These are phyloP conservation scores for Phytopythium sindhum DNA, from an alignment of 352 stramenopile species.

Conservation along the genomic window DNA sequence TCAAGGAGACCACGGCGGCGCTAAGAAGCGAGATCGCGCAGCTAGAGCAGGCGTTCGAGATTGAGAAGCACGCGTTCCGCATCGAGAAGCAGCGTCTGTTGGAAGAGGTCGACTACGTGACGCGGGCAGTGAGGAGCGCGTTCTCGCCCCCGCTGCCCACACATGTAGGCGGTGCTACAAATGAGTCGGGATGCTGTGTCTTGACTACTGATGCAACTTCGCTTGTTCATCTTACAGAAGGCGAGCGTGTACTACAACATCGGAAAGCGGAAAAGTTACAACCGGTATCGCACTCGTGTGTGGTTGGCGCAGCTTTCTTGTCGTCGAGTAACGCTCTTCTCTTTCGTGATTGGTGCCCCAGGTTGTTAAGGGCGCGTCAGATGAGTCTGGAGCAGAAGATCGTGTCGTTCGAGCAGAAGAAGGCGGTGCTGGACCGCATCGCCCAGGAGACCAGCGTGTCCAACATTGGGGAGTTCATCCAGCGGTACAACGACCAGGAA, in stretches of 20 bases:
- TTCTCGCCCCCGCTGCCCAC: constrained; percentile 3
- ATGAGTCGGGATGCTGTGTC: background rate
- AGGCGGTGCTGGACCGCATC: constrained; percentile 53
- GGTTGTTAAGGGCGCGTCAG: constrained; percentile 41
- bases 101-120: constrained; percentile 33
- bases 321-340: background rate
- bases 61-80: constrained; percentile 41
- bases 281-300: constrained; percentile 15
- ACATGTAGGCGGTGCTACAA: constrained; percentile 13
- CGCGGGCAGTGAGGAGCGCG: constrained; percentile 2
- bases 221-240: constrained; percentile 11
- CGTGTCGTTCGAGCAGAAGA: constrained; percentile 72
- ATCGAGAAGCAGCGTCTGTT: constrained; percentile 44
- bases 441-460: constrained; percentile 42
- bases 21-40: constrained; percentile 40
- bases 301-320: background rate
- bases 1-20: constrained; percentile 33
- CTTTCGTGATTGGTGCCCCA: background rate
- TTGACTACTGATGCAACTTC: background rate
- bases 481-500: constrained; percentile 62
- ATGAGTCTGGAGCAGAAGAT: constrained; percentile 59
- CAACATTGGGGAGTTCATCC: constrained; percentile 64
- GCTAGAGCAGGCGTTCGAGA: constrained; percentile 41
- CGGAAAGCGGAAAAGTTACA: constrained; percentile 33
- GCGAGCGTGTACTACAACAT: constrained; percentile 37